phyloP scores from a whole-genome alignment of 148 eudicot species.

The Rhododendron ovatum region DNA sequence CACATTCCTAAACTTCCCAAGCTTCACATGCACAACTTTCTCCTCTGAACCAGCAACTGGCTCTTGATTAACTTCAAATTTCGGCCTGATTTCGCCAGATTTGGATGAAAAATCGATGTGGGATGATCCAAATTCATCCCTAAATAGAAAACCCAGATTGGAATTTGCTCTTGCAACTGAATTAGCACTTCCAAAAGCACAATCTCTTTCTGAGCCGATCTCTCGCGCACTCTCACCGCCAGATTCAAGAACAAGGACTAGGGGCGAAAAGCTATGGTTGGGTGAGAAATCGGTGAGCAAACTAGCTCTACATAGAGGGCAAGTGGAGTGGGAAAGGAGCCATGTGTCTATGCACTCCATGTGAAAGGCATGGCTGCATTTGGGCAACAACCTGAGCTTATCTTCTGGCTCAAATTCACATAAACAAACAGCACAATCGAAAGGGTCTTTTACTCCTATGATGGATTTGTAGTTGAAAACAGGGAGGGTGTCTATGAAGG shows the following conservation, averaged over 20 bases:
- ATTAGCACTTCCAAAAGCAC: constrained; percentile 5
- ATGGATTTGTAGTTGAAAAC: constrained; percentile 64
- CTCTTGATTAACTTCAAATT: background rate
- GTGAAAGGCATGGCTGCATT: constrained; percentile 96
- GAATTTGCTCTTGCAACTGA: constrained; percentile 31
- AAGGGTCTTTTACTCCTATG: constrained; percentile 65
- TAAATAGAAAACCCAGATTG: constrained; percentile 21
- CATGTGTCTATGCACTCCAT: constrained; percentile 91
- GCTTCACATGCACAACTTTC: constrained; percentile 56
- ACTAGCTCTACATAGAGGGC: constrained; percentile 76
- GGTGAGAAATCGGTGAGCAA: constrained; percentile 40
- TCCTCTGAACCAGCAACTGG: constrained; percentile 23
- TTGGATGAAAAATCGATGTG: constrained; percentile 16
- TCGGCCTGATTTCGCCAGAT: constrained; percentile 29
- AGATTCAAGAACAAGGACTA: constrained; percentile 76
- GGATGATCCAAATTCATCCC: constrained; percentile 23
- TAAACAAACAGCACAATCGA: constrained; percentile 94
- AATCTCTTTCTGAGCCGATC: constrained; percentile 28
- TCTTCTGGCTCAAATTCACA: constrained; percentile 75
- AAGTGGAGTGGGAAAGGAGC: constrained; percentile 88
- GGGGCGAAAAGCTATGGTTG: constrained; percentile 26
- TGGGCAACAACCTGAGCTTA: constrained; percentile 69
- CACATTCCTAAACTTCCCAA: constrained; percentile 73
- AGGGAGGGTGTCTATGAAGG: constrained; percentile 78
- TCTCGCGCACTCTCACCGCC: constrained; percentile 57